phyloP scores from a whole-genome alignment of 2,329 filamentous ascomycete genomes.

The Paecilomyces variotii region DNA sequence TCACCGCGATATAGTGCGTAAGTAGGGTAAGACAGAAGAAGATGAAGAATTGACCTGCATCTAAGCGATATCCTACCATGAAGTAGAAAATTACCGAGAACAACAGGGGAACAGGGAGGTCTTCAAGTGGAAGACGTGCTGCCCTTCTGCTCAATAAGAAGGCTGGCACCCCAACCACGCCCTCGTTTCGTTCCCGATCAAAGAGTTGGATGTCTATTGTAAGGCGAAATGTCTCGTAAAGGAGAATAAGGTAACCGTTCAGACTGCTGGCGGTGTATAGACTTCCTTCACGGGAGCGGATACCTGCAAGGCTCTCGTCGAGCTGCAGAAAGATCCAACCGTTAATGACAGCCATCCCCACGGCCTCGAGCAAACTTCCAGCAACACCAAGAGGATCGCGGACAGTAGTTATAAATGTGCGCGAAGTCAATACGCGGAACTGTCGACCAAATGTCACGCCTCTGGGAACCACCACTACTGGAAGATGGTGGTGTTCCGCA shows the following conservation, averaged over 20 bases:
- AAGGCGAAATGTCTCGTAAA: conserved; percentile 69
- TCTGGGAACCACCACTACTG: conserved; percentile 15
- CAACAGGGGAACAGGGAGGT: conserved; percentile 62
- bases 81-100: conserved; percentile 69
- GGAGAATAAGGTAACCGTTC: conserved; percentile 67
- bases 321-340: conserved; percentile 67
- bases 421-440: conserved; percentile 56
- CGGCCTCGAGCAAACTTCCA: conserved; percentile 60
- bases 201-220: conserved; percentile 68
- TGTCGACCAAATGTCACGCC: conserved; percentile 56
- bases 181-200: conserved; percentile 66
- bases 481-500: not conserved
- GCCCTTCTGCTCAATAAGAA: conserved; percentile 64
- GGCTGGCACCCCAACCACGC: conserved; percentile 60
- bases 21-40: conserved; percentile 63
- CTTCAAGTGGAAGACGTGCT: conserved; percentile 61
- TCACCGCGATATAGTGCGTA: conserved; percentile 66
- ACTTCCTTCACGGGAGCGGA: conserved; percentile 64
- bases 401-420: conserved; percentile 63
- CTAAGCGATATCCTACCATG: conserved; percentile 64
- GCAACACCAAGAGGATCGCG: conserved; percentile 71
- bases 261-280: conserved; percentile 64
- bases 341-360: conserved; percentile 62
- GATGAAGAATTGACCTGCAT: conserved; percentile 58
- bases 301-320: conserved; percentile 58